Evolutionary conservation across 331 rosid genomes (phyloP), one percentile per base, ranked within the genome.

Genomic region (Erythrophleum ivorense): DNA sequence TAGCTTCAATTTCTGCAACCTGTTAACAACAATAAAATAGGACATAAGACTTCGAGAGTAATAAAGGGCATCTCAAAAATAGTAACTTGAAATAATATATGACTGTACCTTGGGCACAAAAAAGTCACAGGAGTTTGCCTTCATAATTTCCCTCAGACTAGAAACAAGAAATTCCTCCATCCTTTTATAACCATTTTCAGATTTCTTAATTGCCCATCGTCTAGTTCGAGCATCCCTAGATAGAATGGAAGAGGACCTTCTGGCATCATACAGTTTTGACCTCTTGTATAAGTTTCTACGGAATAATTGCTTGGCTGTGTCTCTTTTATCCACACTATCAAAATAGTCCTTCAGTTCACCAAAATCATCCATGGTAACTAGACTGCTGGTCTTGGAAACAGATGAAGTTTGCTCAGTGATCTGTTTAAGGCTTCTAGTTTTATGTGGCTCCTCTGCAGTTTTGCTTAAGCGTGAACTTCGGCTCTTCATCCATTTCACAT

Each of bases 171-270:
- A 94, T 69, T 91, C 98, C 83, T 94, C 97, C 93, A 96, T 92
- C 90, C 90, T 94, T 89, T 89, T 92, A 80, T 90, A 96, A 38
- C 99, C 95, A 86, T 84, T 88, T 88, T 96, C 98, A 14, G 94
- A 90, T 85, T 94, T 94, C 91, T 96, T 96, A 83, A 96, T 92
- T 74, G 98, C 85, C 97, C 98, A 96, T 45, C 93, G 94, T 74
- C 99, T 94, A 74, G 90, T 92, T 18, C 99, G 99, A 59, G 99
- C 99, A 89, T 96, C 97, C 89, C 97, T 92, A 18, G 99, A 94
- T 76, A 96, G 83, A 84, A 96, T 96, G 84, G 99, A 94, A 71
- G 99, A 96, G 80, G 98, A 94, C 89, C 62, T 91, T 88, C 99
- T 88, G 76, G 99, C 98, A 84, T 96, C 99, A 78, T 92, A 96